Evolutionary conservation across 2,329 filamentous ascomycete species (phyloP).

Genomic region (Basipetospora chlamydospora): DNA sequence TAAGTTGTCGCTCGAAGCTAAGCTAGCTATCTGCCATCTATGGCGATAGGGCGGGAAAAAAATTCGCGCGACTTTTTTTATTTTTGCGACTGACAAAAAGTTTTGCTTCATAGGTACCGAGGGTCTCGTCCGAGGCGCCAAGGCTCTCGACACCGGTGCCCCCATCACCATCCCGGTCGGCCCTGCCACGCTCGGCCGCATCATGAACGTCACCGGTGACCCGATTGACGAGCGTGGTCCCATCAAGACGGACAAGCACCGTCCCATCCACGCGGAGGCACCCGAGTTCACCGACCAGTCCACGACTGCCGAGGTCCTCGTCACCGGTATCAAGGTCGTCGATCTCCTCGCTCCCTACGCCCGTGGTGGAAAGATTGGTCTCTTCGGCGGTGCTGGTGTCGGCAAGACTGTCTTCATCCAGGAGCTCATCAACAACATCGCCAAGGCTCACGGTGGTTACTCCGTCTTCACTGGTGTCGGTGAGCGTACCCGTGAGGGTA

Average conservation of each 20-base stretch:
- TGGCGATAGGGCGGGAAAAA: not conserved
- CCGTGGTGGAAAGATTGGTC: conserved; percentile 99
- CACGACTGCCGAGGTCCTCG: conserved; percentile 87
- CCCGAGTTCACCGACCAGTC: conserved; percentile 91
- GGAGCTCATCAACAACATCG: conserved; percentile 99
- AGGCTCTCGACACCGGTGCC: conserved; percentile 74
- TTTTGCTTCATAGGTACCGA: conserved; percentile 66
- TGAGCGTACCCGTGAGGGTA: conserved; percentile 99
- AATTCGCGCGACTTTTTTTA: conserved; percentile 2
- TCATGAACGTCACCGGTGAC: conserved; percentile 99
- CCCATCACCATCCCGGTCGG: conserved; percentile 97
- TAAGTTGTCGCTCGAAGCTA: conserved; percentile 44
- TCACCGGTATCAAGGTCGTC: conserved; percentile 99
- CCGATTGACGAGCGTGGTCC: conserved; percentile 99
- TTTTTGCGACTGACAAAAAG: too few species aligned
- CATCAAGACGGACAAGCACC: conserved; percentile 79
- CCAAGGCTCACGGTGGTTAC: conserved; percentile 99
- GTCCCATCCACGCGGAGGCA: conserved; percentile 88
- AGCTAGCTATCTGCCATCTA: too few species aligned
- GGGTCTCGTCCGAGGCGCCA: conserved; percentile 90
- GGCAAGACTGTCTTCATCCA: conserved; percentile 99
- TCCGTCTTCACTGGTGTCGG: conserved; percentile 99
- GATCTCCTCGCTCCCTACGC: conserved; percentile 97
- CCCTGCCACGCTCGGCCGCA: conserved; percentile 84
- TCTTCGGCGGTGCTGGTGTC: conserved; percentile 99